phyloP scores from a whole-genome alignment of 192 early-diverging fungal genomes.

The Coemansia sp. region DNA sequence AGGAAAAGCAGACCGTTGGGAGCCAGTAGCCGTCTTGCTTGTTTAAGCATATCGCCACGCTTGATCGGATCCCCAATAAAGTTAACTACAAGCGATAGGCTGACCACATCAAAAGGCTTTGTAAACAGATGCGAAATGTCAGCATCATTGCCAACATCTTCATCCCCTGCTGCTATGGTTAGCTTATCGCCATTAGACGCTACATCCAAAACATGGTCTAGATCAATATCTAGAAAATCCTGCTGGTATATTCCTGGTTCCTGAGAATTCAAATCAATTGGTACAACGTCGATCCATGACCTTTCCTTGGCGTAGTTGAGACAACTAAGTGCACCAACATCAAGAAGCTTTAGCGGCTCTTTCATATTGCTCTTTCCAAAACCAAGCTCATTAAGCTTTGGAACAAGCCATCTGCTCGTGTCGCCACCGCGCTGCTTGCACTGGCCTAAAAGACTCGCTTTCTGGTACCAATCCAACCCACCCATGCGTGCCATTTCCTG shows the following conservation, averaged over 20 bases:
- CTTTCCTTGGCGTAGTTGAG: slow-evolving; percentile 69
- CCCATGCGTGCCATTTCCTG: slow-evolving; percentile 61
- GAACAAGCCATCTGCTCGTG: slow-evolving; percentile 79
- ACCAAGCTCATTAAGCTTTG: slow-evolving; percentile 51
- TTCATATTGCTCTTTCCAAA: slow-evolving; percentile 6
- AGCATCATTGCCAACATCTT: slow-evolving; percentile 30
- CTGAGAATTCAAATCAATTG: slow-evolving; percentile 90
- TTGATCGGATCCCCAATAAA: slow-evolving; percentile 76
- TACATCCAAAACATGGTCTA: background rate
- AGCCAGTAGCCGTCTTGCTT: slow-evolving; percentile 53
- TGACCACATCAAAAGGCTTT: slow-evolving; percentile 69
- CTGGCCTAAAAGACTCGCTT: slow-evolving; percentile 78
- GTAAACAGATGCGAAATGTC: slow-evolving; percentile 23
- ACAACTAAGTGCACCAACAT: slow-evolving; percentile 81
- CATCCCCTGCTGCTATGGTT: background rate
- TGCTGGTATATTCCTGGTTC: slow-evolving; percentile 67
- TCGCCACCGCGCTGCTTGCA: slow-evolving; percentile 80
- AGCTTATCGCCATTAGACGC: background rate
- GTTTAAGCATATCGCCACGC: slow-evolving; percentile 70
- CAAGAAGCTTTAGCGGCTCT: slow-evolving; percentile 61
- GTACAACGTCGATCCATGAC: slow-evolving; percentile 67
- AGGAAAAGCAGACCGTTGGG: slow-evolving; percentile 67
- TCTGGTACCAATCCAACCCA: slow-evolving; percentile 86
- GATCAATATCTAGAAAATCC: slow-evolving; percentile 74
- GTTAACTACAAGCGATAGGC: slow-evolving; percentile 83